A percentile compares a stretch with the other conserved stretches of the same genome.
Conservation (phyloP, 164 flowering plant genomes). For the Vitis riparia region DNA sequence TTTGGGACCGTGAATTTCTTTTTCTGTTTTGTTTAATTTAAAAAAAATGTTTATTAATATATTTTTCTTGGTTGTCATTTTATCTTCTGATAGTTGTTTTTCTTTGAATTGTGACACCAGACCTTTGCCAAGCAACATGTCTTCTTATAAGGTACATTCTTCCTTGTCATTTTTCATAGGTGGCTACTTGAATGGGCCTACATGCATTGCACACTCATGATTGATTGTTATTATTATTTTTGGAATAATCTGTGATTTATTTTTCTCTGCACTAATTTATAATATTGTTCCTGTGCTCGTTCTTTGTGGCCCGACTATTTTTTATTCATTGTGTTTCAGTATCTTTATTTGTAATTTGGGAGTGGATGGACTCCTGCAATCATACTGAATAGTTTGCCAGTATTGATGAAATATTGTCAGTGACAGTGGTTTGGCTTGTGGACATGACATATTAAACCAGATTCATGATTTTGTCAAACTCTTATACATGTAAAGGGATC, state of each 20-base stretch:
- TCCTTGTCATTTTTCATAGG: slow-evolving; percentile 5
- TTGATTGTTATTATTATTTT: neutral
- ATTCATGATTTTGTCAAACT: slow-evolving; percentile 39
- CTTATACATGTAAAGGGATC: slow-evolving; percentile 79
- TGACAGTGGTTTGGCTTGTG: slow-evolving; percentile 6
- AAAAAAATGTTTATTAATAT: no score
- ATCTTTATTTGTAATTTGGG: no score
- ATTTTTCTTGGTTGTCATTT: neutral
- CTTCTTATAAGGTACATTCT: slow-evolving; percentile 83
- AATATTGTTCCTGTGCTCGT: neutral
- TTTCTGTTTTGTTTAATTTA: no score
- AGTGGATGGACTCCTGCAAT: no score
- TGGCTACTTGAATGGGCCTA: slow-evolving; percentile 1
- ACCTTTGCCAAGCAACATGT: slow-evolving; percentile 82
- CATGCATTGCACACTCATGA: neutral
- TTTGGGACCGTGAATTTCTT: no score
- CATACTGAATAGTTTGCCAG: no score
- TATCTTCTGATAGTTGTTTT: neutral
- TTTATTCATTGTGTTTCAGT: no score
- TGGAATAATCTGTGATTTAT: no score
- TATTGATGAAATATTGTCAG: neutral
- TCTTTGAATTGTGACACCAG: slow-evolving; percentile 35
- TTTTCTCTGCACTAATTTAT: neutral
- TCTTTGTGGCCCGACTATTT: neutral
- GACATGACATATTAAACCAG: slow-evolving; percentile 12